phyloP scores from a whole-genome alignment of 108 stramenopile genomes.

The Chaetoceros muelleri region DNA sequence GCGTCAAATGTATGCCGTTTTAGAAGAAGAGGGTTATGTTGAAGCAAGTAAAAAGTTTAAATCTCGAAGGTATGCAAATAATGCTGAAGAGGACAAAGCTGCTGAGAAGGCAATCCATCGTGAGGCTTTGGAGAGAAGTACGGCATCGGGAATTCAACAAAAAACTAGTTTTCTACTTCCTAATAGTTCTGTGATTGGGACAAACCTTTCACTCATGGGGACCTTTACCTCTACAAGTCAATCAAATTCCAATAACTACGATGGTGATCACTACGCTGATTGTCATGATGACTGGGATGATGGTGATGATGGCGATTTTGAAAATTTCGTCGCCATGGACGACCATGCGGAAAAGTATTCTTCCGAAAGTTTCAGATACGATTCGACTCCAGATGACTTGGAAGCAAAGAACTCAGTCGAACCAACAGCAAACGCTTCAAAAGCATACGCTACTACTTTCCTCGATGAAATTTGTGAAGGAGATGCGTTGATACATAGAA shows the following conservation, averaged over 20 bases:
- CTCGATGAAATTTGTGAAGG: slow-evolving; percentile 62
- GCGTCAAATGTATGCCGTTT: slow-evolving; percentile 38
- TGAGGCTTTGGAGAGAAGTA: slow-evolving; percentile 67
- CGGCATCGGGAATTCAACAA: not conserved
- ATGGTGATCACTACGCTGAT: slow-evolving; percentile 3
- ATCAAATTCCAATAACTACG: slow-evolving; percentile 1
- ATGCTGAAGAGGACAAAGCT: slow-evolving; percentile 64
- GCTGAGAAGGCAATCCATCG: slow-evolving; percentile 73
- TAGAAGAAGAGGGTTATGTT: slow-evolving; percentile 60
- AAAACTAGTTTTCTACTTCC: not conserved
- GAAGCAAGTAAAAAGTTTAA: slow-evolving; percentile 23
- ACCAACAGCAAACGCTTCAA: slow-evolving; percentile 11
- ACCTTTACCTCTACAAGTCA: not conserved
- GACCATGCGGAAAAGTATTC: slow-evolving; percentile 27
- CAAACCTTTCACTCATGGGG: not conserved
- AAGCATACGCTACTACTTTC: slow-evolving; percentile 35
- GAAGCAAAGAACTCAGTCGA: not conserved
- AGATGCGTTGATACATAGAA: slow-evolving; percentile 35
- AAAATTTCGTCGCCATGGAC: slow-evolving; percentile 19
- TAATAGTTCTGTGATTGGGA: not conserved
- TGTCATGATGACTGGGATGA: slow-evolving; percentile 17
- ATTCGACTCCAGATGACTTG: not conserved
- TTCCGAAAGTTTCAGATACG: slow-evolving; percentile 20
- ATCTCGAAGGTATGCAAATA: slow-evolving; percentile 27
- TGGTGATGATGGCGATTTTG: slow-evolving; percentile 21